Base-by-base conservation (phyloP, 106 monocot genomes). In the Allium sativum region DNA sequence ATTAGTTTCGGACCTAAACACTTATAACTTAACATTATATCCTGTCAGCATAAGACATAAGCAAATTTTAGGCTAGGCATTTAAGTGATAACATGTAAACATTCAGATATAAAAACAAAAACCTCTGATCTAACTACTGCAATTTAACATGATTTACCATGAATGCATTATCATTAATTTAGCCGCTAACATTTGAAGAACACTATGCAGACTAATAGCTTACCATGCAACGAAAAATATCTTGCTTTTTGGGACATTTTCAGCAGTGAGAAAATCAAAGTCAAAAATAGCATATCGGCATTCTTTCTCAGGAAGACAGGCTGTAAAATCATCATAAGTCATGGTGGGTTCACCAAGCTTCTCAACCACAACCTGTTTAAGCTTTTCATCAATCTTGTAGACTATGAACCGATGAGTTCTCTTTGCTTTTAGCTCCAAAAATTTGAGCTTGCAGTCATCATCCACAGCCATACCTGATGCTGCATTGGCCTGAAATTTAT, bases 211-310 rank as follows among this genome's bases (percentile, higher is more conserved):
- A 50, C 11, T 11, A 15, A 42, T 19, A 16, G 21, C 40, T 55
- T 73, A 75, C 75, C 75, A 75, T 8, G 75, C 68, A 55, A 75
- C 60, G 53, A 75, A 75, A 60, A 75, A 68, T 44, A 75, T 75
- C 63, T 69, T 75, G 75, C 75, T 75, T 44, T 75, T 75, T 63
- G 68, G 75, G 62, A 68, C 62, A 42, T 75, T 75, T 62, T 75
- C 75, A 6, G 13, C 59, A 20, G 66, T 74, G 21, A 67, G 59
- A 22, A 67, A 74, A 55, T 74, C 74, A 12, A 58, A 67, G 59
- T 74, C 74, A 43, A 67, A 67, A 57, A 74, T 59, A 9, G 59
- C 47, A 14, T 74, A 74, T 40, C 74, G 40, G 74, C 74, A 74
- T 56, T 74, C 74, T 21, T 74, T 44, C 8, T 21, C 53, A 4